Evolutionary conservation across 176 grass and related monocot species (phyloP).

Genomic region (Ensete ventricosum): DNA sequence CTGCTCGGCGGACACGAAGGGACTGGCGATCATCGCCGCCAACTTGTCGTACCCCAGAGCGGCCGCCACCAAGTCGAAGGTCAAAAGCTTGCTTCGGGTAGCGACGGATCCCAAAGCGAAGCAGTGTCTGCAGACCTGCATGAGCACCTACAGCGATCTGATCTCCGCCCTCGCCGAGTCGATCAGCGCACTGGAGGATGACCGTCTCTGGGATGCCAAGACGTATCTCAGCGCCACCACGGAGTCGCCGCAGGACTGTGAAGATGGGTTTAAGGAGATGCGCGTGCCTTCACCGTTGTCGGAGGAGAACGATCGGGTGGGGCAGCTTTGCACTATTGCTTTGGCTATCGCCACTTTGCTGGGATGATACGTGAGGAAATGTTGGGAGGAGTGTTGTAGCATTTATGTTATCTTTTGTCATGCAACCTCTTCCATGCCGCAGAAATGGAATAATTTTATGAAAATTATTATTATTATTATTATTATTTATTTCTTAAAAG

Average conservation of each 20-base stretch:
- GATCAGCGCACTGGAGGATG: slow-evolving; percentile 21
- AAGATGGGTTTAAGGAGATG: slow-evolving; percentile 45
- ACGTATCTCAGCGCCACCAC: slow-evolving; percentile 35
- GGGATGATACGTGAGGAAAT: not conserved
- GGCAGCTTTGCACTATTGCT: slow-evolving; percentile 44
- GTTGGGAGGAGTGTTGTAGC: too few relatives aligned
- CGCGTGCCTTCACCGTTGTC: slow-evolving; percentile 22
- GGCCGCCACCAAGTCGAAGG: not conserved
- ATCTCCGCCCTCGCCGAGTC: slow-evolving; percentile 6
- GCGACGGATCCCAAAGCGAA: not conserved
- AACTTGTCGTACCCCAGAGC: not conserved
- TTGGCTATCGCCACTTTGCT: slow-evolving; percentile 29
- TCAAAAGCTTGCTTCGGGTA: not conserved
- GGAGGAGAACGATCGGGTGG: slow-evolving; percentile 15
- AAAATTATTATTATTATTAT: too few relatives aligned
- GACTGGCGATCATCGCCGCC: not conserved
- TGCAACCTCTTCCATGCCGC: too few relatives aligned
- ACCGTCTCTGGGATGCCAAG: slow-evolving; percentile 35
- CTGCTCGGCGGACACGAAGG: not conserved
- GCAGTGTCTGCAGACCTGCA: slow-evolving; percentile 31
- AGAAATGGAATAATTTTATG: too few relatives aligned
- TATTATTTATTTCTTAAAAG: too few relatives aligned
- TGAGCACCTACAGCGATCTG: slow-evolving; percentile 25
- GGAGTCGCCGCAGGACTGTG: slow-evolving; percentile 38
- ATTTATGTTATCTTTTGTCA: too few relatives aligned